A percentile compares a stretch with the other conserved stretches of the same genome.
phyloP scores from a whole-genome alignment of 495 filamentous ascomycete species.

The Neurospora sp. region DNA sequence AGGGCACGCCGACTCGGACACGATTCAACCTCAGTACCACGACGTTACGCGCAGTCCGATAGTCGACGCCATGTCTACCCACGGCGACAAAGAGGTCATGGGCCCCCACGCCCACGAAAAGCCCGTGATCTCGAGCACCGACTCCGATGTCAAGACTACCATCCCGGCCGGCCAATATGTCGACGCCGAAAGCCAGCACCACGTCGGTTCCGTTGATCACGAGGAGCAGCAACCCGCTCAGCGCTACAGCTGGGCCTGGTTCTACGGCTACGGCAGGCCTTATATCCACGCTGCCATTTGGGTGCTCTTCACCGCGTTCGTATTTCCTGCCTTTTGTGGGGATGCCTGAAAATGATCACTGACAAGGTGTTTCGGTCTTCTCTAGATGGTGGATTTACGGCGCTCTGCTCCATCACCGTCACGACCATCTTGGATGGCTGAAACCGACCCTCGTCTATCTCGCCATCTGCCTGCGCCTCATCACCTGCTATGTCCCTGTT shows the following conservation, averaged over 20 bases:
- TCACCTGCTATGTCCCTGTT: constrained; percentile 64
- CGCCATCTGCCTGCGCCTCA: constrained; percentile 57
- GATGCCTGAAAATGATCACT: background rate
- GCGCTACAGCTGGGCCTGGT: background rate
- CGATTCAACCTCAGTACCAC: background rate
- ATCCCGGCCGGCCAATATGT: background rate
- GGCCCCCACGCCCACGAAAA: background rate
- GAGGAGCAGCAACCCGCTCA: background rate
- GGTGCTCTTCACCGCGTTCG: constrained; percentile 16
- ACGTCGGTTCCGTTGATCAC: background rate
- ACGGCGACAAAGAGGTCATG: background rate
- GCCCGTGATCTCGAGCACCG: background rate
- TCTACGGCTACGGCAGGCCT: background rate
- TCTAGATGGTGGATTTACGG: constrained; percentile 81
- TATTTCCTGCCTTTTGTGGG: background rate
- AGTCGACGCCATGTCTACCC: background rate
- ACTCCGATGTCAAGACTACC: background rate
- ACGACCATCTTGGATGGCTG: constrained; percentile 67
- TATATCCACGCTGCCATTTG: constrained; percentile 5
- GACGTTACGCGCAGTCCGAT: background rate
- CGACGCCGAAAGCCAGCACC: background rate
- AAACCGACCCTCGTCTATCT: constrained; percentile 78
- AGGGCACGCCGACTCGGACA: background rate
- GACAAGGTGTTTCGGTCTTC: constrained; percentile 1
- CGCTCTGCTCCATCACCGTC: constrained; percentile 62